Evolutionary conservation across 805 yeast species (phyloP).

Genomic region (Yamadazyma scolyti): DNA sequence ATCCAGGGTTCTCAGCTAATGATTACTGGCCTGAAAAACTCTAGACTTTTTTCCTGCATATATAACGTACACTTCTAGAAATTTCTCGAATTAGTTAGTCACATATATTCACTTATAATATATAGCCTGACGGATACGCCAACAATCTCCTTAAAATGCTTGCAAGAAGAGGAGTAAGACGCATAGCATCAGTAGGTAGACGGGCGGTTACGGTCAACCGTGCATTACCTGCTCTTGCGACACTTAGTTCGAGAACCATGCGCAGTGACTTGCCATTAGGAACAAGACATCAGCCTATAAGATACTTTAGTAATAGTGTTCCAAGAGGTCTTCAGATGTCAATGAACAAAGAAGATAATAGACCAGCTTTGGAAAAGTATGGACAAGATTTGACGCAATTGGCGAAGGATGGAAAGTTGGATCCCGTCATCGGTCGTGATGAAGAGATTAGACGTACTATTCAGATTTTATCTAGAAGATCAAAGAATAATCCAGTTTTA

Average conservation of each 20-base stretch:
- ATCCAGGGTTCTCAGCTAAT: conserved; percentile 41
- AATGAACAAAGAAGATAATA: conserved; percentile 45
- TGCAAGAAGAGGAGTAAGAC: no score
- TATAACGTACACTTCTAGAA: conserved; percentile 1
- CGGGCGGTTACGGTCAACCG: no score
- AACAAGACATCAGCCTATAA: background rate
- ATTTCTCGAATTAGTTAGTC: conserved; percentile 5
- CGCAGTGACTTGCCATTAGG: background rate
- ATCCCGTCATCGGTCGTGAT: conserved; percentile 96
- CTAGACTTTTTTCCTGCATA: background rate
- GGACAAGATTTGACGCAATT: conserved; percentile 84
- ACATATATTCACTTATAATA: no score
- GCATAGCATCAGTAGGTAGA: no score
- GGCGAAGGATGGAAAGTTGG: conserved; percentile 86
- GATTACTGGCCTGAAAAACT: conserved; percentile 45
- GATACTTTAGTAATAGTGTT: background rate
- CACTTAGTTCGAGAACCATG: no score
- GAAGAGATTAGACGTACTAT: conserved; percentile 92
- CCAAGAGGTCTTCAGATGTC: conserved; percentile 29
- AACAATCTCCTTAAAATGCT: no score
- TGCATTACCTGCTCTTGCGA: no score
- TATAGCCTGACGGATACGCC: no score
- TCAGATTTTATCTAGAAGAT: conserved; percentile 86
- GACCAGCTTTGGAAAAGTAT: conserved; percentile 75
- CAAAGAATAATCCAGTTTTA: conserved; percentile 92